These are phyloP conservation scores for Aspergillus steynii DNA, from an alignment of 495 filamentous ascomycete genomes.

Conservation along the genomic window DNA sequence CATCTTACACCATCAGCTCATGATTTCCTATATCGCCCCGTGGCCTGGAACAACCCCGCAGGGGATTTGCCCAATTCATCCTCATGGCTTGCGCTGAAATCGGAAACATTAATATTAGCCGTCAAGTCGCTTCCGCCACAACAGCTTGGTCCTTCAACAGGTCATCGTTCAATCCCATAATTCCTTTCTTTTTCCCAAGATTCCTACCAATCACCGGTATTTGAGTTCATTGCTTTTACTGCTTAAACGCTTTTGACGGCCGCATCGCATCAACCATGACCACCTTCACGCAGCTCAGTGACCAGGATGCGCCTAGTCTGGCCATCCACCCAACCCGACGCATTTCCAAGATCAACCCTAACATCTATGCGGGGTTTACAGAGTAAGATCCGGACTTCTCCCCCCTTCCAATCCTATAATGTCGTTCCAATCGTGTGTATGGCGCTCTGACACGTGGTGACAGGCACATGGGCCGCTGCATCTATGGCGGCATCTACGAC, in stretches of 20 bases:
- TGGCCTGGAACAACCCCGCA: slow-evolving; percentile 21
- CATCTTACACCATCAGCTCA: background rate
- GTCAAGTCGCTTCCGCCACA: slow-evolving; percentile 19
- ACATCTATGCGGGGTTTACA: slow-evolving; percentile 75
- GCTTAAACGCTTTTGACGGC: slow-evolving; percentile 3
- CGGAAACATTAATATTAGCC: slow-evolving; percentile 23
- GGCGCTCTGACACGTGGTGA: slow-evolving; percentile 13
- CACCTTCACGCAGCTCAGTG: slow-evolving; percentile 64
- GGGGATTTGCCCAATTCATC: slow-evolving; percentile 24
- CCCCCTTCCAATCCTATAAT: background rate
- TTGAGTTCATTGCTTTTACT: background rate
- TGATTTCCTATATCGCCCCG: slow-evolving; percentile 6
- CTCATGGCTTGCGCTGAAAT: background rate
- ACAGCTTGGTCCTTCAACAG: slow-evolving; percentile 12
- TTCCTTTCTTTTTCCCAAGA: slow-evolving; percentile 3
- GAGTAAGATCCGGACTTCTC: slow-evolving; percentile 51
- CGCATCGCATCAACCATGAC: slow-evolving; percentile 50
- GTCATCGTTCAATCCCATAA: background rate
- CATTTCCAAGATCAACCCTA: slow-evolving; percentile 68
- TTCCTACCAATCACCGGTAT: slow-evolving; percentile 21
- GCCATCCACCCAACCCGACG: slow-evolving; percentile 58
- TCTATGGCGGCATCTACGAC: slow-evolving; percentile 84
- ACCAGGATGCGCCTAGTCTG: slow-evolving; percentile 58
- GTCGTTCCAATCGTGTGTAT: background rate
- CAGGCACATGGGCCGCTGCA: slow-evolving; percentile 81